phyloP scores from a whole-genome alignment of 2,329 filamentous ascomycete species.

The Pochonia chlamydosporia region DNA sequence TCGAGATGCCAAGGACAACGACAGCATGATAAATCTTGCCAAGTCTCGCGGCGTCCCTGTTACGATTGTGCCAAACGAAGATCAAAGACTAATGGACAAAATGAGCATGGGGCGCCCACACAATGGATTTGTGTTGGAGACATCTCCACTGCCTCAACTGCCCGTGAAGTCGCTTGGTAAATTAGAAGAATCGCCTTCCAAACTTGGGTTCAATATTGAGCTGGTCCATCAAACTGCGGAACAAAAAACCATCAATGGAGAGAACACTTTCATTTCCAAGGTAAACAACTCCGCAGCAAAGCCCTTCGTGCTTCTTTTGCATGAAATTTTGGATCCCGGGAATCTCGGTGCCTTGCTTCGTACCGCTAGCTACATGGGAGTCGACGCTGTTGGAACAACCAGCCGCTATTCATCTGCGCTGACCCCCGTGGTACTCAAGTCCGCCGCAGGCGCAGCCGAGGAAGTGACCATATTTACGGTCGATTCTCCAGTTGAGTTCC shows the following conservation, averaged over 20 bases:
- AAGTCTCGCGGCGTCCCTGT: conserved; percentile 45
- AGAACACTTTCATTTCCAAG: conserved; percentile 39
- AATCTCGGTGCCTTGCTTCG: conserved; percentile 89
- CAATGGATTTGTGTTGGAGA: conserved; percentile 84
- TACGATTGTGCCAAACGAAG: conserved; percentile 51
- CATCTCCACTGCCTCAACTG: conserved; percentile 71
- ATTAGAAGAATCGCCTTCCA: conserved; percentile 36
- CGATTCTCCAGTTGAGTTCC: conserved; percentile 60
- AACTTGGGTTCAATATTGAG: conserved; percentile 50
- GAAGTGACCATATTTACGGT: conserved; percentile 68
- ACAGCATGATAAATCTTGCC: conserved; percentile 40
- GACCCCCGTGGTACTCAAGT: conserved; percentile 74
- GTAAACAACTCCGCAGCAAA: conserved; percentile 34
- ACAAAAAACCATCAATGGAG: conserved; percentile 69
- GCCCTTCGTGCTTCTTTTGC: conserved; percentile 68
- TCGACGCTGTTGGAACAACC: conserved; percentile 75
- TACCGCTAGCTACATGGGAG: conserved; percentile 84
- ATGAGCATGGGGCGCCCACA: conserved; percentile 80
- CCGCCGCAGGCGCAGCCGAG: conserved; percentile 83
- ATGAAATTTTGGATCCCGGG: conserved; percentile 76
- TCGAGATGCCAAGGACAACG: conserved; percentile 41
- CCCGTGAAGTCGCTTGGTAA: conserved; percentile 56
- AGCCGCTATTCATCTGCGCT: conserved; percentile 67
- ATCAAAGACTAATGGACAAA: conserved; percentile 69
- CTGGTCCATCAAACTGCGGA: conserved; percentile 67